phyloP scores from a whole-genome alignment of 345 rosid species.

The Populus simonii region DNA sequence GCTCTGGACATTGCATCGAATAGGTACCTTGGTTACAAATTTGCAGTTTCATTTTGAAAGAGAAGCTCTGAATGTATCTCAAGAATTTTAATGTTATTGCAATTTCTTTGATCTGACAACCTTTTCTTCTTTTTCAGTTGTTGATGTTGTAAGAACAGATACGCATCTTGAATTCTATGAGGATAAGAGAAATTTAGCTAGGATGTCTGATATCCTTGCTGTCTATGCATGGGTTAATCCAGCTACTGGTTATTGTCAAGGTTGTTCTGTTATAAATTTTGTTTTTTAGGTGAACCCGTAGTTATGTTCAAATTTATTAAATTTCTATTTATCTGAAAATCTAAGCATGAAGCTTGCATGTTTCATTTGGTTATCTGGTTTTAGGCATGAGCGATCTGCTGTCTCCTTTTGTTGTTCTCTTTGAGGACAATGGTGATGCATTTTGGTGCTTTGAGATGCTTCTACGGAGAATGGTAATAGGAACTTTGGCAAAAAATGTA shows the following conservation, averaged over 20 bases:
- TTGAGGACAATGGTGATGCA: conserved; percentile 91
- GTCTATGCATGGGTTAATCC: conserved; percentile 98
- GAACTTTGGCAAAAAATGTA: conserved; percentile 8
- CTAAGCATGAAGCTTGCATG: conserved; percentile 9
- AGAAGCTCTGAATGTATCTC: neutral
- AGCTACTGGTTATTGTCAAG: conserved; percentile 95
- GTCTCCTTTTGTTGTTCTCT: conserved; percentile 87
- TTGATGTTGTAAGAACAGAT: conserved; percentile 95
- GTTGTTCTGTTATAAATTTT: conserved; percentile 30
- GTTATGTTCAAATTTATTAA: neutral
- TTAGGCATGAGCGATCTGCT: conserved; percentile 93
- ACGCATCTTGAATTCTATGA: conserved; percentile 88
- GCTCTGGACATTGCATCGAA: conserved; percentile 92
- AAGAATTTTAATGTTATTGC: neutral
- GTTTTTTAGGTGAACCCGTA: neutral
- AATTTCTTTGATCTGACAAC: conserved; percentile 18
- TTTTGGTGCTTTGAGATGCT: conserved; percentile 99
- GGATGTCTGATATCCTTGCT: conserved; percentile 94
- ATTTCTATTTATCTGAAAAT: neutral
- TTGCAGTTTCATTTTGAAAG: neutral
- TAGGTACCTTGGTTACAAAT: conserved; percentile 46
- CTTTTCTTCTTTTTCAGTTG: conserved; percentile 47
- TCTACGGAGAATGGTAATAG: conserved; percentile 79
- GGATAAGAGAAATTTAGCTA: conserved; percentile 74
- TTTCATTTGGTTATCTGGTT: conserved; percentile 28